Evolutionary conservation across 176 grass and related monocot genomes (phyloP).

Genomic region (Triticum turgidum): DNA sequence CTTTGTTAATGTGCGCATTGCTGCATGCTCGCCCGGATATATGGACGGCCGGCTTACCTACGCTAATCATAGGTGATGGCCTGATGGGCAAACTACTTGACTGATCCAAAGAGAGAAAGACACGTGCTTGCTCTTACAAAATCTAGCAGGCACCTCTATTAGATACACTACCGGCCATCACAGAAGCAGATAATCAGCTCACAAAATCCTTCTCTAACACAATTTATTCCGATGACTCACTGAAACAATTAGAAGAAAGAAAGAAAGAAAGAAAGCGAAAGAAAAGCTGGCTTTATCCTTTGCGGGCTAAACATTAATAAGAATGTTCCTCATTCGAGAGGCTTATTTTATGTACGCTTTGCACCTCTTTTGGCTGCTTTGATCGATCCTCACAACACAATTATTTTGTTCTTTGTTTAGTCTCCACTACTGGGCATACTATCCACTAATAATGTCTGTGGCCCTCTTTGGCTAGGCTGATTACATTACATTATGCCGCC

Average conservation of each 20-base stretch:
- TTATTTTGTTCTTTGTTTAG: not conserved
- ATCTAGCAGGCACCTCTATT: not conserved
- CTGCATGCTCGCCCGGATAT: not conserved
- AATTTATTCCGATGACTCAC: too few relatives aligned
- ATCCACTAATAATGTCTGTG: not conserved
- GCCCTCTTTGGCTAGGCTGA: not conserved
- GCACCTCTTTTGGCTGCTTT: not conserved
- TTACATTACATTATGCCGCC: not conserved
- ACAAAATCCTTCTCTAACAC: not conserved
- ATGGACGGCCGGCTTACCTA: not conserved
- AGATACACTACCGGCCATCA: not conserved
- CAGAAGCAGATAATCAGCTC: not conserved
- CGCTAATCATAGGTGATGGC: not conserved
- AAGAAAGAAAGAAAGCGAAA: too few relatives aligned
- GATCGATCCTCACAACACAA: not conserved
- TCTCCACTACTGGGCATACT: not conserved
- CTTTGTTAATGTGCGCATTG: not conserved
- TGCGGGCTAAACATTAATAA: too few relatives aligned
- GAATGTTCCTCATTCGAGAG: not conserved
- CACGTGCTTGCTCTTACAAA: not conserved
- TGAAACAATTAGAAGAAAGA: too few relatives aligned
- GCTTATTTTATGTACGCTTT: not conserved
- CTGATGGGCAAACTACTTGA: not conserved
- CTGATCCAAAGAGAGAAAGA: not conserved
- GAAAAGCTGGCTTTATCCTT: too few relatives aligned